phyloP scores from a whole-genome alignment of 305 asterid genomes.

The Fraxinus dipetala region DNA sequence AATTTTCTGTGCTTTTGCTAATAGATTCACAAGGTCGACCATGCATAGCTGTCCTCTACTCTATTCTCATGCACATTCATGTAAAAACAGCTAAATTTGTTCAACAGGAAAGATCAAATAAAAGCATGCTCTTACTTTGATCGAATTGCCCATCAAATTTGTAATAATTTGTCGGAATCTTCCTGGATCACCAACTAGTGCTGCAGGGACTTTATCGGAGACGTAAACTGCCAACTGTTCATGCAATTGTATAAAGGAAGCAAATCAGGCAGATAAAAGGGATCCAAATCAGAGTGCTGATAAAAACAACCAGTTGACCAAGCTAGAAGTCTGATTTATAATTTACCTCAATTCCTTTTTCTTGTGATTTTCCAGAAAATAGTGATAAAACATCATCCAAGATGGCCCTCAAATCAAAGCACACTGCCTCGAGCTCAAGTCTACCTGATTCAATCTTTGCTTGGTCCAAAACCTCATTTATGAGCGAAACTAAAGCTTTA shows the following conservation, averaged over 20 bases:
- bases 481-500: slow-evolving; percentile 89
- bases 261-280: slow-evolving; percentile 13
- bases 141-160: slow-evolving; percentile 89
- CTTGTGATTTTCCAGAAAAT: slow-evolving; percentile 85
- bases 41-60: not conserved
- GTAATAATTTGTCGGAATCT: slow-evolving; percentile 89
- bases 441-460: slow-evolving; percentile 97
- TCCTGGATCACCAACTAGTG: slow-evolving; percentile 89
- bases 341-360: slow-evolving; percentile 85
- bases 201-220: slow-evolving; percentile 72
- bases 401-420: slow-evolving; percentile 74
- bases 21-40: not conserved
- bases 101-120: not conserved
- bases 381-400: slow-evolving; percentile 85
- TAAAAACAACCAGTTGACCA: slow-evolving; percentile 6
- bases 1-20: not conserved
- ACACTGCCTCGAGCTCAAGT: slow-evolving; percentile 94
- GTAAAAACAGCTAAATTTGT: not conserved
- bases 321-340: slow-evolving; percentile 12
- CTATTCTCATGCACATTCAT: not conserved
- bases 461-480: slow-evolving; percentile 89
- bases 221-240: slow-evolving; percentile 86
- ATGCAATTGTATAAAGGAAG: slow-evolving; percentile 19
- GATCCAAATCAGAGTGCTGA: slow-evolving; percentile 12
- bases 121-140: slow-evolving; percentile 57